Base-by-base conservation (phyloP, 139 green algal genomes). In the Micractinium sp. region DNA sequence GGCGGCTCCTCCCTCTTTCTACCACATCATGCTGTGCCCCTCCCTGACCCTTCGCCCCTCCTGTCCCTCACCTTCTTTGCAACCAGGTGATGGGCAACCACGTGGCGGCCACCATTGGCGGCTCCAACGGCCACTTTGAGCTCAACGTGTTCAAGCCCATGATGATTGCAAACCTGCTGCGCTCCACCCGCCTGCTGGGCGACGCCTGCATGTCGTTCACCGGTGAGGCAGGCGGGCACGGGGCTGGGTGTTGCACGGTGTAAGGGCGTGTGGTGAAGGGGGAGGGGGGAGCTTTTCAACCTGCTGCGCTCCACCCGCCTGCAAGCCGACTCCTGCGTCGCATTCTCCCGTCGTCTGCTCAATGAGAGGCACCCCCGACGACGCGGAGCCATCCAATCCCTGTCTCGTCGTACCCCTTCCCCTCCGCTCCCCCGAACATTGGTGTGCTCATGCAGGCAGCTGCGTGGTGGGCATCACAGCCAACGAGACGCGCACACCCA, bases 81-180 rank as follows among this genome's bases (percentile, higher is more conserved):
- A n/a, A n/a, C n/a, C 86, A 97, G 93, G 96, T 99, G 31, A 98
- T 99, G 93, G 97, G 97, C 88, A 99, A 99, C 91, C 84, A 99
- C 90, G 88, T 95, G 13, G 96, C 94, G 16, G 89, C 97, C 76
- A 95, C 87, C 41, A 77, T 99, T 22, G 98, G 94, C 25, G 97
- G 96, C 41, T 92, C 92, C 86, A 94, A 93, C 27, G 96, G 97
- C 31, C 96, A 99, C 86, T 99, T 99, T 94, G 96, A 99, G 92
- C 94, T 99, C 67, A 99, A 99, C 89, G 96, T 98, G 60, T 98
- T 96, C 94, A 99, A 99, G 93, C 97, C 96, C 33, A 95, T 98
- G 92, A 95, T 98, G 75, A 91, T 96, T 20, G 86, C 87, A 73
- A 89, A 91, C 29, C 89, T 97, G 85, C 92, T 97, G 83, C 92